Evolutionary conservation across 805 yeast species (phyloP).

Genomic region (Lachancea thermotolerans): DNA sequence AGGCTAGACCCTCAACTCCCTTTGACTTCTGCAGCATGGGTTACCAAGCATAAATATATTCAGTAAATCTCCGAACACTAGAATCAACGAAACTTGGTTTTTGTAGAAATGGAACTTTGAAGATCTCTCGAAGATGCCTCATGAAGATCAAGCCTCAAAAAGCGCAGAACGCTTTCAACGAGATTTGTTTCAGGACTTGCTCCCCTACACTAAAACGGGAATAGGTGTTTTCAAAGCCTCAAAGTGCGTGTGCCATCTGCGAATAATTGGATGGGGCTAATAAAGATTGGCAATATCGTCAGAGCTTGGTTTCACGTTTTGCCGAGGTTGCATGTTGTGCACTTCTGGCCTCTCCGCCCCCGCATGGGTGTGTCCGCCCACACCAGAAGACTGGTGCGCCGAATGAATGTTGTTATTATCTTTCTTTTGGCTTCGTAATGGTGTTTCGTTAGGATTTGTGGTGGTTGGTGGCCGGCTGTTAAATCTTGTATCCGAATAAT

Average conservation of each 20-base stretch:
- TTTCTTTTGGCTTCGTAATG: background rate
- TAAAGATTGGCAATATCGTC: constrained; percentile 12
- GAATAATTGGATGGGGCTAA: background rate
- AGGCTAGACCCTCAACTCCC: background rate
- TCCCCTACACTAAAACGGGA: background rate
- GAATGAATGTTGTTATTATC: background rate
- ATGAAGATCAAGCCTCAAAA: background rate
- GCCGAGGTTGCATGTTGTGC: background rate
- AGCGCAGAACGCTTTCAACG: background rate
- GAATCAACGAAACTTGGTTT: too few species aligned
- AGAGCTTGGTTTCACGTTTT: constrained; percentile 2
- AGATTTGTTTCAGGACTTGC: background rate
- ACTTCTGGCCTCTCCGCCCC: background rate
- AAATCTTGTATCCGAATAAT: background rate
- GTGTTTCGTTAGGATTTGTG: constrained; percentile 1
- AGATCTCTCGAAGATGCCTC: background rate
- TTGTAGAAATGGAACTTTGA: background rate
- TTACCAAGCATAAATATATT: too few species aligned
- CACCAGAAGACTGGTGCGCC: background rate
- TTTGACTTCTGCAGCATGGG: too few species aligned
- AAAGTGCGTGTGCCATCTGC: background rate
- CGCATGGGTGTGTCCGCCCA: background rate
- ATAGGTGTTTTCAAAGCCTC: too few species aligned
- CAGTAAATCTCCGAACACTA: too few species aligned
- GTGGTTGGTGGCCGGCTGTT: background rate